A percentile compares a stretch with the other conserved stretches of the same genome.
phyloP scores from a whole-genome alignment of 257 asterid genomes.

The Misopates orontium region DNA sequence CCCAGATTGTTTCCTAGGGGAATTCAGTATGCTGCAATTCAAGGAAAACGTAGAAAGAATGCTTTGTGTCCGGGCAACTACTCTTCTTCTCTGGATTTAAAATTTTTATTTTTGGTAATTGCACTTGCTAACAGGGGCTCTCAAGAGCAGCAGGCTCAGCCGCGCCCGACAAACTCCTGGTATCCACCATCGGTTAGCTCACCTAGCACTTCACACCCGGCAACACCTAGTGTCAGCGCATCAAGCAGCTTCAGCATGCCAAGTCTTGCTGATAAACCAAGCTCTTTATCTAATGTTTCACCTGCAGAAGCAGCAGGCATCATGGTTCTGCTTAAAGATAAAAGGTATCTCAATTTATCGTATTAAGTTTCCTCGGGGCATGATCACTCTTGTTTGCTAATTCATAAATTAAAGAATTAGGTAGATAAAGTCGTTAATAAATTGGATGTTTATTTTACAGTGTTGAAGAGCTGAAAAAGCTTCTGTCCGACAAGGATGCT shows the following conservation, averaged over 20 bases:
- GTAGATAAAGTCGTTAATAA: too few relatives aligned
- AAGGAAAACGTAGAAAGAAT: neutral
- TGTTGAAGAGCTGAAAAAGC: constrained; percentile 84
- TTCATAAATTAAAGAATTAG: neutral
- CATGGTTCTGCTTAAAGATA: constrained; percentile 60
- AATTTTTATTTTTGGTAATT: neutral
- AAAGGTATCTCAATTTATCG: constrained; percentile 48
- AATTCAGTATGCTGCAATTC: too few relatives aligned
- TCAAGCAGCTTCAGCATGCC: constrained; percentile 45
- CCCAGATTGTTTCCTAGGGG: too few relatives aligned
- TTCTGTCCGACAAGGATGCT: constrained; percentile 80
- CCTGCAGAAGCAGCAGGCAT: constrained; percentile 90
- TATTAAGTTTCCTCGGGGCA: neutral
- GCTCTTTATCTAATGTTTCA: constrained; percentile 64
- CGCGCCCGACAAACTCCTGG: constrained; percentile 72
- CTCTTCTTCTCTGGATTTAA: neutral
- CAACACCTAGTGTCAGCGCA: constrained; percentile 59
- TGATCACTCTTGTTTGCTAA: neutral
- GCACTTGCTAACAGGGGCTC: constrained; percentile 45
- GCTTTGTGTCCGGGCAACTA: neutral
- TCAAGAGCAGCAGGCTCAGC: constrained; percentile 70
- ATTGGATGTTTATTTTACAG: constrained; percentile 34
- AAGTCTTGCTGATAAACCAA: constrained; percentile 58
- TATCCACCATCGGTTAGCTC: constrained; percentile 68
- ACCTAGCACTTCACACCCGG: constrained; percentile 69